phyloP scores from a whole-genome alignment of 495 filamentous ascomycete species.

The Penicillium bovifimosum region DNA sequence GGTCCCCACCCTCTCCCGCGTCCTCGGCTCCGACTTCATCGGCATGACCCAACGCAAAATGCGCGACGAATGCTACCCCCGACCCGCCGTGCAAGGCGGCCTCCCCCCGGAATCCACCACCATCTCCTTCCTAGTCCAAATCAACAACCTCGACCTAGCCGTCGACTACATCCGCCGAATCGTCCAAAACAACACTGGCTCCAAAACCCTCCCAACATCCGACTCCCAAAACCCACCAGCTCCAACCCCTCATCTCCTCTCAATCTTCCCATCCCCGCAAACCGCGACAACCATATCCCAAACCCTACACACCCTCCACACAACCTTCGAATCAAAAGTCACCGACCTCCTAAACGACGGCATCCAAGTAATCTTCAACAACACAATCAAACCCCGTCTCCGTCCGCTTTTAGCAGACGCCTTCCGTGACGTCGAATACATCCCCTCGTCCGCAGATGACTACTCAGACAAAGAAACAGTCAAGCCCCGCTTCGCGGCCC shows the following conservation, averaged over 20 bases:
- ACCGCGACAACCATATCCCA: constrained; percentile 67
- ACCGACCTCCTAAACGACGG: constrained; percentile 78
- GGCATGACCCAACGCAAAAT: constrained; percentile 97
- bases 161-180: constrained; percentile 88
- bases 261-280: constrained; percentile 71
- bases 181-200: constrained; percentile 57
- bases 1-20: constrained; percentile 70
- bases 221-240: constrained; percentile 2
- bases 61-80: constrained; percentile 90
- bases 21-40: constrained; percentile 90
- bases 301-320: constrained; percentile 61
- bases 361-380: constrained; percentile 76
- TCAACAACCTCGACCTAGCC: constrained; percentile 90
- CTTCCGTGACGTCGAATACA: constrained; percentile 89
- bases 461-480: constrained; percentile 47
- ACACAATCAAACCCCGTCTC: constrained; percentile 79
- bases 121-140: constrained; percentile 80
- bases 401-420: constrained; percentile 80
- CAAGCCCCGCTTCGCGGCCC: constrained; percentile 65
- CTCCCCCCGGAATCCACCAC: constrained; percentile 79
- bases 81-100: constrained; percentile 64
- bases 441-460: constrained; percentile 33
- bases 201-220: constrained; percentile 25
- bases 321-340: constrained; percentile 68
- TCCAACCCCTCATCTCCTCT: constrained; percentile 41